Evolutionary conservation across 257 asterid species (phyloP).

Genomic region (Cinchona pubescens): DNA sequence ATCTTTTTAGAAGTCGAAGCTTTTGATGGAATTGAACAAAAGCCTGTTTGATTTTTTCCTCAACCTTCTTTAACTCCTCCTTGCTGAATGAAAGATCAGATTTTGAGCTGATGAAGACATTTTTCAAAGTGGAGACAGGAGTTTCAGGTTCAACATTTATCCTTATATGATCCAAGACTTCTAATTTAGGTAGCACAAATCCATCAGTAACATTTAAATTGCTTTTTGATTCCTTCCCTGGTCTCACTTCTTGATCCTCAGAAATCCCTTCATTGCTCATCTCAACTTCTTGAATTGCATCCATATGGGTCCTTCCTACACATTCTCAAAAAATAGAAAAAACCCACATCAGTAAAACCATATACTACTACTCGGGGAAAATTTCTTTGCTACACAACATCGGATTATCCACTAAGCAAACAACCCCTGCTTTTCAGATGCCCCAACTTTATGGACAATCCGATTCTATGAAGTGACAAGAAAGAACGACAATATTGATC

Average conservation of each 20-base stretch:
- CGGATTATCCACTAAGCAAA: too few relatives aligned
- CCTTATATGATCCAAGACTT: slow-evolving; percentile 60
- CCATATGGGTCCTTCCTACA: slow-evolving; percentile 41
- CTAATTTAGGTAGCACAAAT: slow-evolving; percentile 44
- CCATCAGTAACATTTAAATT: neutral
- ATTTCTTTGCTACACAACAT: too few relatives aligned
- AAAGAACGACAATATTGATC: neutral
- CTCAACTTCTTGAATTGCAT: slow-evolving; percentile 65
- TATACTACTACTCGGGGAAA: too few relatives aligned
- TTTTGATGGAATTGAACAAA: slow-evolving; percentile 59
- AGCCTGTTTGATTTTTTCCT: slow-evolving; percentile 53
- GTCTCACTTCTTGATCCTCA: slow-evolving; percentile 11
- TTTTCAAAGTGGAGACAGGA: slow-evolving; percentile 63
- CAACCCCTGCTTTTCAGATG: too few relatives aligned
- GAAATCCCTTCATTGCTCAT: slow-evolving; percentile 34
- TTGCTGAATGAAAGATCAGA: slow-evolving; percentile 52
- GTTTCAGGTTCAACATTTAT: slow-evolving; percentile 65
- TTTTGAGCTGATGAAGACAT: slow-evolving; percentile 34
- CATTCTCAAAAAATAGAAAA: neutral
- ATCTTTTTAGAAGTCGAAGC: slow-evolving; percentile 67
- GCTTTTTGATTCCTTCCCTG: slow-evolving; percentile 5
- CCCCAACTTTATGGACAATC: too few relatives aligned
- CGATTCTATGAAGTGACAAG: too few relatives aligned
- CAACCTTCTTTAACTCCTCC: slow-evolving; percentile 61
- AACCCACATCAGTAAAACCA: neutral